These are phyloP conservation scores for Infundibulicybe gibba DNA, from an alignment of 768 basidiomycete species.

Conservation along the genomic window DNA sequence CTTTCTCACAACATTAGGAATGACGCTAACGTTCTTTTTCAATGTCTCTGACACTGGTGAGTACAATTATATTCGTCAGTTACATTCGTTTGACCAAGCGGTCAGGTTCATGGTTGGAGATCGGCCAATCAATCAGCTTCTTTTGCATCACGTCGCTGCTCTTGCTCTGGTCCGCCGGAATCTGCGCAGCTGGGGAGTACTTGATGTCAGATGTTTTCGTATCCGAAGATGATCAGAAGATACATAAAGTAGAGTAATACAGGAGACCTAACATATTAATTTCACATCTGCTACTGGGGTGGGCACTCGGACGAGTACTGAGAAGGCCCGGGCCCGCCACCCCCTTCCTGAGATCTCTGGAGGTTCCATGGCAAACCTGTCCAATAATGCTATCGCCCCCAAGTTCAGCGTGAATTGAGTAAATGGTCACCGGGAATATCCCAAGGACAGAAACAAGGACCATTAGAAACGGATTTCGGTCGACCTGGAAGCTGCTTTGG, in stretches of 20 bases:
- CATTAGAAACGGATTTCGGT: too few relatives aligned
- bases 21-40: constrained; percentile 84
- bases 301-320: too few relatives aligned
- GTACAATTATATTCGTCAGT: constrained; percentile 2
- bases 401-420: too few relatives aligned
- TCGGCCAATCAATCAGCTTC: constrained; percentile 85
- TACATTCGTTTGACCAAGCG: constrained; percentile 2
- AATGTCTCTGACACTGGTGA: constrained; percentile 76
- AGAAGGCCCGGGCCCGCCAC: too few relatives aligned
- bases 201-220: constrained; percentile 49
- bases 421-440: too few relatives aligned
- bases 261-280: too few relatives aligned
- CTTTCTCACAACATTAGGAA: constrained; percentile 40
- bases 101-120: constrained; percentile 83
- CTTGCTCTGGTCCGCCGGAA: constrained; percentile 74
- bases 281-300: too few relatives aligned
- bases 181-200: constrained; percentile 70
- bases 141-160: constrained; percentile 82
- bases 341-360: too few relatives aligned
- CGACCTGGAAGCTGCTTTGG: too few relatives aligned
- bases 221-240: neutral
- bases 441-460: too few relatives aligned
- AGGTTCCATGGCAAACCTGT: too few relatives aligned
- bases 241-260: neutral
- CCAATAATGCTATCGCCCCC: too few relatives aligned